These are phyloP conservation scores for Metarhizium brunneum DNA, from an alignment of 2,329 filamentous ascomycete genomes.

Conservation along the genomic window DNA sequence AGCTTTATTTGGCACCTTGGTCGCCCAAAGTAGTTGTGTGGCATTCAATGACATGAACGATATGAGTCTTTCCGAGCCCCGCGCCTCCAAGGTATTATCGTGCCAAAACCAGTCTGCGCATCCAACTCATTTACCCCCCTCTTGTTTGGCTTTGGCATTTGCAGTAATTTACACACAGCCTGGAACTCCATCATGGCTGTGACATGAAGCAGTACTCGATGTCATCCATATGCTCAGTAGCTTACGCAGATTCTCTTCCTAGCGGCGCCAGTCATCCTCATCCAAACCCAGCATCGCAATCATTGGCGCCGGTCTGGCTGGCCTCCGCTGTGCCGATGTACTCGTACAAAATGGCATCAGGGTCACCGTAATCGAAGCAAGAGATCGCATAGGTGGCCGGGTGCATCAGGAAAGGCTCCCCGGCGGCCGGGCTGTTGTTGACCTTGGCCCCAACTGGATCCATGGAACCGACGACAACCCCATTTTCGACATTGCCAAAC, in stretches of 20 bases:
- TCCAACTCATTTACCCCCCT: background rate
- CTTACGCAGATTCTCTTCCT: background rate
- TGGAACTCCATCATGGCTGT: background rate
- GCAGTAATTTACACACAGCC: background rate
- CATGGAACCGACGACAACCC: slow-evolving; percentile 65
- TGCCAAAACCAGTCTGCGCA: background rate
- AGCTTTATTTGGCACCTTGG: slow-evolving; percentile 26
- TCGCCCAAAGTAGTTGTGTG: slow-evolving; percentile 22
- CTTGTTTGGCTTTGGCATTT: background rate
- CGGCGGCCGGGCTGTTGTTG: slow-evolving; percentile 44
- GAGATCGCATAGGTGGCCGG: slow-evolving; percentile 58
- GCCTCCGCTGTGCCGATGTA: slow-evolving; percentile 61
- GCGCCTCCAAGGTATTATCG: slow-evolving; percentile 24
- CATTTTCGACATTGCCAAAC: slow-evolving; percentile 55
- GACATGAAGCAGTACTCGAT: background rate
- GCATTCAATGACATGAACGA: slow-evolving; percentile 13
- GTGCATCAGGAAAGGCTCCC: slow-evolving; percentile 42
- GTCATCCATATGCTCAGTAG: background rate
- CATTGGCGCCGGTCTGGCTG: slow-evolving; percentile 62
- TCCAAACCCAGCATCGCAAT: slow-evolving; percentile 49
- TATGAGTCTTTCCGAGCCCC: slow-evolving; percentile 20
- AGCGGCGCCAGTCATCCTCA: slow-evolving; percentile 11
- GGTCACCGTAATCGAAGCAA: slow-evolving; percentile 62
- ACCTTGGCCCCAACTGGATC: slow-evolving; percentile 70
- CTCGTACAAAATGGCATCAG: slow-evolving; percentile 54